Conservation (phyloP, 2,329 filamentous ascomycete species). For the Alternaria consortialis region DNA sequence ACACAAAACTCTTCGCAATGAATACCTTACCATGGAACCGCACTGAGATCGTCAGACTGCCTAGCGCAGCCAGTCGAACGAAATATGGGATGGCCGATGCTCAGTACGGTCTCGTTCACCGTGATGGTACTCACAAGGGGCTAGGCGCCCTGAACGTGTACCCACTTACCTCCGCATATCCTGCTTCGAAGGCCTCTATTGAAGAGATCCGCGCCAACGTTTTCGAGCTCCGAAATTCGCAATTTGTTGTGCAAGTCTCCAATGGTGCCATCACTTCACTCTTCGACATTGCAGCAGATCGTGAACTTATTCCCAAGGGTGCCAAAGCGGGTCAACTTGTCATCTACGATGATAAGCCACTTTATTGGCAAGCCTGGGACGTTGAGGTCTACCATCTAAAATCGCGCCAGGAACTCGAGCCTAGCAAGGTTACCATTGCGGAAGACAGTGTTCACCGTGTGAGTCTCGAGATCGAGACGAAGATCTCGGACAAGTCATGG, state of each 20-base stretch:
- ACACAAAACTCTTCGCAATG: slow-evolving; percentile 67
- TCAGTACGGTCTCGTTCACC: slow-evolving; percentile 54
- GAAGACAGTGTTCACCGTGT: slow-evolving; percentile 79
- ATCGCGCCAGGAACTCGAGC: slow-evolving; percentile 78
- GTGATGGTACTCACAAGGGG: slow-evolving; percentile 37
- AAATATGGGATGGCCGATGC: slow-evolving; percentile 33
- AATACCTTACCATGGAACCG: slow-evolving; percentile 91
- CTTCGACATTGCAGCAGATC: slow-evolving; percentile 74
- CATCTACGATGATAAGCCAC: slow-evolving; percentile 94
- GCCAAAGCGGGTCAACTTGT: slow-evolving; percentile 90
- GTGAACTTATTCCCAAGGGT: slow-evolving; percentile 77
- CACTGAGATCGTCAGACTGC: slow-evolving; percentile 74
- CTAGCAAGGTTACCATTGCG: slow-evolving; percentile 73
- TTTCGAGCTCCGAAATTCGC: slow-evolving; percentile 81
- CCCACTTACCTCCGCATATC: slow-evolving; percentile 36
- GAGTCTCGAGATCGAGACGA: slow-evolving; percentile 82
- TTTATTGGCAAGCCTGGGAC: slow-evolving; percentile 98
- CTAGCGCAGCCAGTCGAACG: slow-evolving; percentile 45
- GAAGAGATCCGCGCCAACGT: slow-evolving; percentile 65
- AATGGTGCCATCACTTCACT: slow-evolving; percentile 84
- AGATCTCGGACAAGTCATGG: slow-evolving; percentile 87
- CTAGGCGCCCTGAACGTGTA: slow-evolving; percentile 54
- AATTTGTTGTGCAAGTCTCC: slow-evolving; percentile 76
- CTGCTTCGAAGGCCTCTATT: slow-evolving; percentile 55
- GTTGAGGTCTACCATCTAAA: slow-evolving; percentile 96